Evolutionary conservation across 2,329 filamentous ascomycete genomes (phyloP), one percentile per base, ranked within the genome.

Genomic region (Ophiostoma pallidulum): DNA sequence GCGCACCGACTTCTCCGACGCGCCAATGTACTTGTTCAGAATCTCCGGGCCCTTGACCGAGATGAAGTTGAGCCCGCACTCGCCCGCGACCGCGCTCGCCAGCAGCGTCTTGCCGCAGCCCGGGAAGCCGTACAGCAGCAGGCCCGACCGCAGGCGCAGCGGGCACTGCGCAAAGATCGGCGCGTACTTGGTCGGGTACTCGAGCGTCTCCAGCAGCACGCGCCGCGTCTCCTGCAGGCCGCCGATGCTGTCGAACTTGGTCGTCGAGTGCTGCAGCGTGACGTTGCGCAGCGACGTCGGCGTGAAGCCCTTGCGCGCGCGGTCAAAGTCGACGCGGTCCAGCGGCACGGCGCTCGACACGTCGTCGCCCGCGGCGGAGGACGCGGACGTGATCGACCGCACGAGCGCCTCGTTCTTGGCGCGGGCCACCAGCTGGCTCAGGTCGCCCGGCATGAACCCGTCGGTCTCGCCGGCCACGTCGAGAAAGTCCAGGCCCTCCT

Each of bases 41-140:
- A 98, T 97, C 64, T 98, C 94, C 0, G 92, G 92, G 0, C 92
- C 92, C 68, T 98, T 98, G 60, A 98, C 92, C 35, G 84, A 90
- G 65, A 98, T 98, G 66, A 98, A 98, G 65, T 98, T 98, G 51
- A 98, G 80, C 0, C 91, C 91, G 60, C 91, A 97, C 68, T 98
- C 92, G 48, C 91, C 91, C 12, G 94, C 92, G n/a, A 98, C 91
- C 0, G 92, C 92, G 49, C 87, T 94, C 18, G 94, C 92, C 9
- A 98, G 78, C 8, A 98, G 75, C 0, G 92, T 98, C 68, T 98
- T 98, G 52, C 94, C 94, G 60, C 92, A 97, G 3, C 92, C 92
- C 0, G 92, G 92, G 59, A 86, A 97, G 24, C 92, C 92, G 61
- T 98, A 98, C 0, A 98, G 75, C 4, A 98, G 74, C 2, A 98